Base-by-base conservation (phyloP, 1,284 basidiomycete genomes). In the Kwoniella shivajii region DNA sequence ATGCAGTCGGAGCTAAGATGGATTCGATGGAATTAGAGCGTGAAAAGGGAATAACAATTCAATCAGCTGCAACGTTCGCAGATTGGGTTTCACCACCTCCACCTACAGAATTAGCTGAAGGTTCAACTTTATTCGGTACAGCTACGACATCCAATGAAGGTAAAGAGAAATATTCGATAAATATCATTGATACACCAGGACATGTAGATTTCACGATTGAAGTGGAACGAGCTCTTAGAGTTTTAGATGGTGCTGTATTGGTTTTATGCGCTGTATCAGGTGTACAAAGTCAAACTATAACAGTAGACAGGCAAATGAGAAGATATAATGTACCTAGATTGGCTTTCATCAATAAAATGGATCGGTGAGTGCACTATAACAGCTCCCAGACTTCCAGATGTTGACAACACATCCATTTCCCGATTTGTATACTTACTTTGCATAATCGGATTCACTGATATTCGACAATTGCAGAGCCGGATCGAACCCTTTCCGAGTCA, bases 181-280 rank as follows among this genome's bases (percentile, higher is more conserved):
- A 99, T 78, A 99, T 99, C 63, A 99, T 99, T 72, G 96, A 99
- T 80, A 99, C 96, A 0, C 96, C 96, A 60, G 95, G 92, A 67
- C 96, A 99, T 83, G 96, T 99, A 66, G 96, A 99, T 78, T 99
- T 99, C 73, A 99, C 96, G 3, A 99, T 99, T 70, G 96, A 99
- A 79, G 96, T 99, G 6, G 96, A 99, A 78, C 86, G 96, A 29
- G 96, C 96, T 31, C 81, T 99, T 49, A 87, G 96, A 64, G 96
- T 99, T 9, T 81, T 99, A 56, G 96, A 99, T 76, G 96, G 96
- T 64, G 96, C 96, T 44, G 90, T 98, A 48, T 79, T 99, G 66
- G 96, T 99, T 24, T 82, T 99, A 34, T 99, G 96, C 80, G 93
- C 96, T 24, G 95, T 98, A 43, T 88, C 91, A 54, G 96, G 96